Evolutionary conservation across 805 yeast genomes (phyloP), one percentile per base, ranked within the genome.

Genomic region (Candida nitratophila): DNA sequence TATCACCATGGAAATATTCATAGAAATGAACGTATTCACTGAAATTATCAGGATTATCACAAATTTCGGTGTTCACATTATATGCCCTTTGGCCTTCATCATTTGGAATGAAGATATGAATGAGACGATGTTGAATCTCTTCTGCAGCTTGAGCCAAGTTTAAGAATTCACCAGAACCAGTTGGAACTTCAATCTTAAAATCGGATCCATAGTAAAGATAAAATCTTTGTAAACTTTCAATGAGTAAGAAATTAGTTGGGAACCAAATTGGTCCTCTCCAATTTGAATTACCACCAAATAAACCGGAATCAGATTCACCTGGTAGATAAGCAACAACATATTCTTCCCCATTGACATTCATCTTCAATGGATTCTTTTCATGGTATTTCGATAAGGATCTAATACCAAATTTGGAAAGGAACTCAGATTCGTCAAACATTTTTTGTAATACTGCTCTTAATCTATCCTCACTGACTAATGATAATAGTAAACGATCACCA

Each of bases 221-320:
- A 63, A 87, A 87, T 54, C 96, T 73, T 64, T 89, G 93, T 53
- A 89, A 69, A 0, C 96, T 79, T 67, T 89, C 97, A 46, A 89
- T 86, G 34, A 89, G 68, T 48, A 89, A 68, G 63, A 89, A 89
- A 56, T 84, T 89, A 12, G 86, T 86, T 19, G 97, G 96, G 72
- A 89, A 88, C 97, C 97, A 89, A 53, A 89, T 88, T 15, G 97
- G 96, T 2, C 97, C 97, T 63, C 97, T 76, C 97, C 97, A 89
- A 65, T 89, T 89, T 20, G 96, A 88, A 62, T 89, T 89, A 47
- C 97, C 97, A 41, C 97, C 97, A 73, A 89, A 89, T 77, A 90
- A 77, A 5, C 96, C 96, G 6, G 95, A 83, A 59, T 87, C 91
- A 26, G 95, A 84, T 58, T 87, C 96, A 27, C 95, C 96, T 5